Evolutionary conservation across 768 basidiomycete genomes (phyloP), one percentile per base, ranked within the genome.

Genomic region (Artomyces pyxidatus): DNA sequence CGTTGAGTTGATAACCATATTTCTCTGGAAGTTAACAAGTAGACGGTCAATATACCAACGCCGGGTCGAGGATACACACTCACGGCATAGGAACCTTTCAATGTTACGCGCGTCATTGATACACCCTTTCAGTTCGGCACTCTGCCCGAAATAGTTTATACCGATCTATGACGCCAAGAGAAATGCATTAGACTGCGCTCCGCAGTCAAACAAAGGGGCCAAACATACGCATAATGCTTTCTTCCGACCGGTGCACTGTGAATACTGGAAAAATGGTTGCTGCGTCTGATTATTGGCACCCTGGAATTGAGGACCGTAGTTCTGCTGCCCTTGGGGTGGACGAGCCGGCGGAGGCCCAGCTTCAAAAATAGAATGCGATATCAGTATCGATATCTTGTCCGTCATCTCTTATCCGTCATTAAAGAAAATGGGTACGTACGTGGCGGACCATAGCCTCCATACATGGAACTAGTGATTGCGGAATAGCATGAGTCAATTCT

Each of bases 41-140:
- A 19, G 8, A 17, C n/a, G n/a, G 21, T 26, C 42, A 3, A 35
- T 30, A 26, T 7, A 25, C 26, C 19, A 35, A 27, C 32, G 21
- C 7, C 9, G 4, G 10, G 43, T 27, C 29, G 42, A 17, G 26
- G 21, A 43, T 17, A 53, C 29, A 59, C 64, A n/a, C n/a, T 27
- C 49, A 69, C 70, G 48, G 52, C 63, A 65, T 29, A 77, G 55
- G 69, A 81, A 81, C 14, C 67, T 61, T 45, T 70, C 58, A 21
- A 81, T 66, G 58, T 80, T 83, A 28, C 63, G 60, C 0, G 75
- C 79, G 52, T 83, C 80, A 56, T 81, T 81, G 61, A 79, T 78
- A 56, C 80, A 82, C 3, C 80, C 80, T 22, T 62, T 61, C 19
- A 80, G 61, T 46, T 69, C 72, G 11, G 59, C 64, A 14, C 59